These are phyloP conservation scores for Primulina huaijiensis DNA, from an alignment of 257 asterid genomes.

Conservation along the genomic window DNA sequence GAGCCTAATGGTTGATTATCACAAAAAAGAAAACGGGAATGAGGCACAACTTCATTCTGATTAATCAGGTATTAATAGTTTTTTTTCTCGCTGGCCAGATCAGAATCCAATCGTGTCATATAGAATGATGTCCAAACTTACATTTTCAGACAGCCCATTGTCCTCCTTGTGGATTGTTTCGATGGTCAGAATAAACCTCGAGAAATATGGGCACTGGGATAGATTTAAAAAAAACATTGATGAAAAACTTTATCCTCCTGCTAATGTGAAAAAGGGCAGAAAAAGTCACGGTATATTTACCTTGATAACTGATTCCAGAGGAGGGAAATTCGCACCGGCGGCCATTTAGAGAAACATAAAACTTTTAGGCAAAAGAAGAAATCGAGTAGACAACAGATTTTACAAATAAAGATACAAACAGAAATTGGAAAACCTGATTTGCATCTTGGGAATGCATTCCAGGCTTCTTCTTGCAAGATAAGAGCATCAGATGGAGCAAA, in stretches of 20 bases:
- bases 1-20: conserved; percentile 47
- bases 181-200: conserved; percentile 65
- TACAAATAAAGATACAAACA: background rate
- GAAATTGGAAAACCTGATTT: conserved; percentile 51
- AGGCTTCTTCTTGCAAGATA: conserved; percentile 89
- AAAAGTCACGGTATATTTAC: conserved; percentile 28
- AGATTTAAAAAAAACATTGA: conserved; percentile 9
- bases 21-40: background rate
- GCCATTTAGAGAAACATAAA: conserved; percentile 20
- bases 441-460: conserved; percentile 89
- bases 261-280: background rate
- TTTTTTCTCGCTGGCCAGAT: background rate
- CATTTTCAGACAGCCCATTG: conserved; percentile 71
- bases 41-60: background rate
- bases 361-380: conserved; percentile 14
- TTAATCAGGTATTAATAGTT: background rate
- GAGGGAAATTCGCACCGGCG: conserved; percentile 27
- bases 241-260: conserved; percentile 8
- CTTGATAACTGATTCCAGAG: conserved; percentile 61
- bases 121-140: conserved; percentile 31
- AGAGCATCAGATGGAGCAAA: conserved; percentile 84
- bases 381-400: background rate
- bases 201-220: conserved; percentile 79
- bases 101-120: background rate
- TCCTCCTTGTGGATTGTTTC: conserved; percentile 77